Evolutionary conservation across 2,329 filamentous ascomycete species (phyloP), one percentile per base, ranked within the genome.

Genomic region (Trichoderma cornu-damae): DNA sequence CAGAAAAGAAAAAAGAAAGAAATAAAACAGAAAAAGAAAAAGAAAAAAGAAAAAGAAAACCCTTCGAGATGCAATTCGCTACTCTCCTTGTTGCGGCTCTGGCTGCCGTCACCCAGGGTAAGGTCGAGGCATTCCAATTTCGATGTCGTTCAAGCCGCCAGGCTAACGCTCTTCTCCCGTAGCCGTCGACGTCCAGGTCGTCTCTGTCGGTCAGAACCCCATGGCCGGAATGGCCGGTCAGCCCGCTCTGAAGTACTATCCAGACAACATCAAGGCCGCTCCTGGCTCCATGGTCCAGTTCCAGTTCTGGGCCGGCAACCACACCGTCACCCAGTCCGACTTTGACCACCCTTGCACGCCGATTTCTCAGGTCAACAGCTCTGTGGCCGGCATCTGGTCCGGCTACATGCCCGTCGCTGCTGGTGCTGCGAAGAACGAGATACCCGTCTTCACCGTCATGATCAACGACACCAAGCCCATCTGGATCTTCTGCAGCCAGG

Each of bases 401-500:
- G 86, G 86, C 59, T 88, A 83, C 75, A 80, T 84, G 75, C 82
- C 83, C 61, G 85, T 84, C 40, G 77, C 77, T 3, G 80, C 83
- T 58, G 76, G 75, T 61, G 67, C 72, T 20, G 66, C 71, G 60
- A 75, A 70, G 65, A 77, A 76, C 64, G 72, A 76, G 69, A 78
- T 84, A 60, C 82, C 87, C 26, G 85, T 85, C 54, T 94, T 85
- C 73, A 90, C 86, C 59, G 76, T 93, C 66, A 79, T 79, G 69
- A 75, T 94, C 70, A 86, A 85, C 67, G 78, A 84, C 70, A 82
- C 79, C 43, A 86, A 79, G 56, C 89, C 89, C 28, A 77, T 92
- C 62, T 94, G 89, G 88, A 75, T 89, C 62, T 93, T 87, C 79
- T 93, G 89, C 74, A 84, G 83, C 28, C 86, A 90, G 71, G 84